Base-by-base conservation (phyloP, 768 basidiomycete genomes). In the Boletus tomentosulus region DNA sequence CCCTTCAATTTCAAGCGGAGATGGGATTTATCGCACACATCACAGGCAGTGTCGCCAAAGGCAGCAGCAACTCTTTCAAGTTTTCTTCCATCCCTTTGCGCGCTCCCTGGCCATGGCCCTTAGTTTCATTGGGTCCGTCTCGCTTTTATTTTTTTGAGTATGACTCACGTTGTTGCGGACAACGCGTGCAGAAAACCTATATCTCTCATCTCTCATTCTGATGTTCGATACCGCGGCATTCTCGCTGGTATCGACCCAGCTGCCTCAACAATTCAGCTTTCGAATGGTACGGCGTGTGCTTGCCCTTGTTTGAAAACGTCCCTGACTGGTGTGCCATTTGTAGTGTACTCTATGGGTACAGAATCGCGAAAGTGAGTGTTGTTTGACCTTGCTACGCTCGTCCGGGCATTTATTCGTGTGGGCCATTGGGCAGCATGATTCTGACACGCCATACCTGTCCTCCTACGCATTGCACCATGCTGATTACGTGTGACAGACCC, bases 211-310 rank as follows among this genome's bases (percentile, higher is more conserved):
- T 92, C 91, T 54, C 88, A 91, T 69, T 90, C 89, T 48, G 92
- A 92, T 81, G 88, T 93, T 56, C 86, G 92, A 52, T 94, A 93
- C 74, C 80, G 89, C 58, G 91, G 91, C 56, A 91, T 89, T 57
- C 77, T 94, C 45, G 88, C 88, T 46, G 89, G 89, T 37, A 92
- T 94, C 64, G 89, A 92, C 73, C 86, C 91, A 33, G 80, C 75
- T 57, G 87, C 87, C 47, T 90, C 89, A 11, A 94, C 92, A 4
- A 93, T 94, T 59, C 87, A 89, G 67, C 80, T 93, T 35, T 89
- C 87, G 31, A 91, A 92, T 79, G 91, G 91, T 90, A 57, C 41
- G 56, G n/a, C 53, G 41, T 62, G 51, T 38, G 12, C 33, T 24
- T 34, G 24, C 39, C 31, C n/a, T 45, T 57, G 25, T 37, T 44